These are phyloP conservation scores for Cystofilobasidium capitatum DNA, from an alignment of 768 basidiomycete species.

Conservation along the genomic window DNA sequence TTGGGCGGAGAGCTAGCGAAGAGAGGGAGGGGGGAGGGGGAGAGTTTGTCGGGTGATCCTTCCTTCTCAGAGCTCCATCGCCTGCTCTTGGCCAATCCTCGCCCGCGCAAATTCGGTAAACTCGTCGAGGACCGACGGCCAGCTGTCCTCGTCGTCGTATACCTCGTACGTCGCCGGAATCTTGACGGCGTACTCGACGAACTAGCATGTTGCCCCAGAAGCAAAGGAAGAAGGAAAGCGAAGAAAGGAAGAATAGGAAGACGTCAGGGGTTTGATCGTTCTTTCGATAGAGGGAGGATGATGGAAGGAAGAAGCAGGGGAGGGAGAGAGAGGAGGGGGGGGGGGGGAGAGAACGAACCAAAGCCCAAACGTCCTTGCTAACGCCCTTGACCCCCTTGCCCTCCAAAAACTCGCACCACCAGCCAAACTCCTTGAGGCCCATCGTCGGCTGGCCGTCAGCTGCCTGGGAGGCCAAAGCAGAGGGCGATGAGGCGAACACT, in stretches of 20 bases:
- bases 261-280: too few species aligned
- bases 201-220: constrained; percentile 30
- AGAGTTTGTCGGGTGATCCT: too few species aligned
- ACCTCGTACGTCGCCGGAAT: constrained; percentile 19
- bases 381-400: constrained; percentile 35
- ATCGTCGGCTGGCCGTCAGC: constrained; percentile 18
- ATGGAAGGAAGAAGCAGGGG: constrained; percentile 32
- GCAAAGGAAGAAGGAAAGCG: constrained; percentile 5
- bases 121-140: constrained; percentile 41
- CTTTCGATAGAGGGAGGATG: too few species aligned
- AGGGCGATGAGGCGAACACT: constrained; percentile 34
- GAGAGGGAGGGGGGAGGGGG: too few species aligned
- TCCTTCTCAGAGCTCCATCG: too few species aligned
- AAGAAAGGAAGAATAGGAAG: not conserved
- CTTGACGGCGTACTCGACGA: constrained; percentile 24
- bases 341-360: constrained; percentile 28
- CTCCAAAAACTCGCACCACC: constrained; percentile 38
- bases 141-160: constrained; percentile 39
- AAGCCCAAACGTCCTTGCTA: constrained; percentile 38
- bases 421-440: constrained; percentile 31
- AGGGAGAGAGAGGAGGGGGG: too few species aligned
- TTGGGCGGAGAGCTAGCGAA: too few species aligned
- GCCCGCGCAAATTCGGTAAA: constrained; percentile 35
- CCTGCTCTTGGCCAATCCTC: too few species aligned
- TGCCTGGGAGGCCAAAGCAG: constrained; percentile 32